Conservation (phyloP, 257 asterid genomes). For the Paraleonurus japonicus region DNA sequence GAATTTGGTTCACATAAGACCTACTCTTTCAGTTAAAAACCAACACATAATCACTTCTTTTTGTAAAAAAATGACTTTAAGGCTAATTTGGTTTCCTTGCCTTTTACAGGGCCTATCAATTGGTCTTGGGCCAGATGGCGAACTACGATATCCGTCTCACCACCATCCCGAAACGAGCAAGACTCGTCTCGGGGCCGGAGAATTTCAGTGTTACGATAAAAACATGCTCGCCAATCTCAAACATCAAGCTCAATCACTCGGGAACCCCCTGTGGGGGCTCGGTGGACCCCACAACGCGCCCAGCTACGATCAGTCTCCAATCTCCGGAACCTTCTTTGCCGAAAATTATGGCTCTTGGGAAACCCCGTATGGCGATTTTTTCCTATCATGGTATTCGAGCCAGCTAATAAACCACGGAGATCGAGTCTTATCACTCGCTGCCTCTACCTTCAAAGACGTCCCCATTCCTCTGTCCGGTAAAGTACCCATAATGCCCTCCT, state of each 20-base stretch:
- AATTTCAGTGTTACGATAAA: slow-evolving; percentile 81
- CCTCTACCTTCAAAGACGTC: slow-evolving; percentile 49
- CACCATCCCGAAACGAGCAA: slow-evolving; percentile 32
- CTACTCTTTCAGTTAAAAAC: no score
- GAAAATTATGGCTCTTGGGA: slow-evolving; percentile 85
- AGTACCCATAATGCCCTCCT: slow-evolving; percentile 51
- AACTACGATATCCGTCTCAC: slow-evolving; percentile 79
- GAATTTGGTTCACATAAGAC: background rate
- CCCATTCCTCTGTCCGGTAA: slow-evolving; percentile 55
- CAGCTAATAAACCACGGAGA: slow-evolving; percentile 66
- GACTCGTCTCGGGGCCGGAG: slow-evolving; percentile 57
- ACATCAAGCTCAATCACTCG: slow-evolving; percentile 47
- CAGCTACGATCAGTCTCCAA: slow-evolving; percentile 40
- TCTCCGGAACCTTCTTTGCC: slow-evolving; percentile 53
- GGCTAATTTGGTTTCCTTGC: background rate
- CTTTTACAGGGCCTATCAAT: slow-evolving; percentile 59
- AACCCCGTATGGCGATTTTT: slow-evolving; percentile 70
- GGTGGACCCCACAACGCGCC: slow-evolving; percentile 86
- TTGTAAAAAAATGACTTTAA: background rate
- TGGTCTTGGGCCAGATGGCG: slow-evolving; percentile 93
- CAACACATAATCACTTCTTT: background rate
- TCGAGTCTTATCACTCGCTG: slow-evolving; percentile 58
- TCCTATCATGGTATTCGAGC: slow-evolving; percentile 77
- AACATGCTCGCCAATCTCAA: slow-evolving; percentile 62
- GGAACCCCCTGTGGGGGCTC: slow-evolving; percentile 81